A percentile compares a stretch with the other conserved stretches of the same genome.
Evolutionary conservation across 805 yeast species (phyloP).

Genomic region (Kodamaea nitidulidarum): DNA sequence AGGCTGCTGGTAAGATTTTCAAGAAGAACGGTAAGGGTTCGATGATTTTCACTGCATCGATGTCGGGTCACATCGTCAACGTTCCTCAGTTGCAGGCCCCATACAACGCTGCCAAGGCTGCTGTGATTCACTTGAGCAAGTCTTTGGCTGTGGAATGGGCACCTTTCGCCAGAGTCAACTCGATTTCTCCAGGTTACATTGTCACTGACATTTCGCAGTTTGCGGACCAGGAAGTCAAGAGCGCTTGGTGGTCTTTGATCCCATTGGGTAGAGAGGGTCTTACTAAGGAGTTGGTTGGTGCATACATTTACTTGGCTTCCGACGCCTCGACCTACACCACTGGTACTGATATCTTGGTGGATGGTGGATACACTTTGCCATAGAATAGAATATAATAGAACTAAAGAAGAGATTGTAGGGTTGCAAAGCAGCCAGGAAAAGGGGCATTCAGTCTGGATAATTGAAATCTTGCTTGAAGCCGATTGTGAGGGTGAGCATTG

Average conservation of each 20-base stretch:
- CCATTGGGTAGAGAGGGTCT: slow-evolving; percentile 46
- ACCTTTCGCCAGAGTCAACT: slow-evolving; percentile 43
- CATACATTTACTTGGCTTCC: slow-evolving; percentile 42
- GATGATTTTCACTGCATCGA: slow-evolving; percentile 42
- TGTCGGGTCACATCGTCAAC: slow-evolving; percentile 47
- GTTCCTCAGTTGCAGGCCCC: slow-evolving; percentile 45
- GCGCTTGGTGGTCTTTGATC: slow-evolving; percentile 37
- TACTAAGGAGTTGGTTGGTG: slow-evolving; percentile 43
- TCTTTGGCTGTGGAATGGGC: slow-evolving; percentile 47
- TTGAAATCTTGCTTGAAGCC: no score
- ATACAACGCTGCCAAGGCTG: slow-evolving; percentile 46
- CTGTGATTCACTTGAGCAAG: slow-evolving; percentile 38
- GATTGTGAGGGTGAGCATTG: no score
- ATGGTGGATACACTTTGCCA: slow-evolving; percentile 39
- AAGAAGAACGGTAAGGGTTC: slow-evolving; percentile 40
- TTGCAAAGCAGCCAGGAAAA: no score
- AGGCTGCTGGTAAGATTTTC: slow-evolving; percentile 38
- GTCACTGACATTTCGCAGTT: slow-evolving; percentile 38
- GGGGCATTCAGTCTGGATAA: no score
- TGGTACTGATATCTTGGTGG: slow-evolving; percentile 43
- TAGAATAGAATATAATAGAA: no score
- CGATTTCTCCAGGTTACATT: slow-evolving; percentile 43
- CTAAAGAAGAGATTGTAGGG: no score
- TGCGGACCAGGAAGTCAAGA: slow-evolving; percentile 29
- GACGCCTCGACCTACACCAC: slow-evolving; percentile 43